Evolutionary conservation across 225 moss, liverwort and hornwort genomes (phyloP).

Genomic region (Physcomitrellopsis africana): DNA sequence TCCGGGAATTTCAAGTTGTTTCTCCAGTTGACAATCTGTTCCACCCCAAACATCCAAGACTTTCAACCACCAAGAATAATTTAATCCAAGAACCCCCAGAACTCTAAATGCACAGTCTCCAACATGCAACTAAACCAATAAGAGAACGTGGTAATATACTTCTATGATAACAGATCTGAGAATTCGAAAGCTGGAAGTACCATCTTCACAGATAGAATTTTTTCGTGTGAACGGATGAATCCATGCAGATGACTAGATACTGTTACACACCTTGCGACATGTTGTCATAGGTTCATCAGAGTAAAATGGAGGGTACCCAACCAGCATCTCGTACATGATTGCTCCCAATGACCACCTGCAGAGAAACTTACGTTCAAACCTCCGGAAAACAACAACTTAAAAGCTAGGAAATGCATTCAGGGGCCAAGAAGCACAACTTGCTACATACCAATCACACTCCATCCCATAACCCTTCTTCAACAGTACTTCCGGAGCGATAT

Average conservation of each 20-base stretch:
- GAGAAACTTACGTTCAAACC: slow-evolving; percentile 22
- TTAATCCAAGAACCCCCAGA: not conserved
- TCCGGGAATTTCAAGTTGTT: slow-evolving; percentile 97
- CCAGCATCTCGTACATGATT: slow-evolving; percentile 99
- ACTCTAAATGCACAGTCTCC: not conserved
- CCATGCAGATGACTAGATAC: slow-evolving; percentile 10
- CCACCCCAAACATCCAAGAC: slow-evolving; percentile 18
- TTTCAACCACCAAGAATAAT: slow-evolving; percentile 17
- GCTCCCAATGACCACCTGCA: slow-evolving; percentile 99
- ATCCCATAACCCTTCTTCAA: slow-evolving; percentile 97
- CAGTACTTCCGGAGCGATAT: slow-evolving; percentile 97
- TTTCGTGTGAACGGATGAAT: not conserved
- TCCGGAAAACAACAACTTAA: not conserved
- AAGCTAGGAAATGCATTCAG: not conserved
- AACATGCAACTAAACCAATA: not conserved
- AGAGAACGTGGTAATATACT: slow-evolving; percentile 17
- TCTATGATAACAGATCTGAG: not conserved
- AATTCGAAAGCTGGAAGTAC: not conserved
- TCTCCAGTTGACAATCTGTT: slow-evolving; percentile 98
- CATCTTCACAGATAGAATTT: not conserved
- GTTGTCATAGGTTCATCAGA: slow-evolving; percentile 99
- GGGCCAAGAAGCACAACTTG: not conserved
- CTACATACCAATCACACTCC: slow-evolving; percentile 96
- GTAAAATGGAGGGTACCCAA: slow-evolving; percentile 98
- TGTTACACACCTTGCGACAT: slow-evolving; percentile 87